Evolutionary conservation across 345 rosid species (phyloP), one percentile per base, ranked within the genome.

Genomic region (Cardamine occulta): DNA sequence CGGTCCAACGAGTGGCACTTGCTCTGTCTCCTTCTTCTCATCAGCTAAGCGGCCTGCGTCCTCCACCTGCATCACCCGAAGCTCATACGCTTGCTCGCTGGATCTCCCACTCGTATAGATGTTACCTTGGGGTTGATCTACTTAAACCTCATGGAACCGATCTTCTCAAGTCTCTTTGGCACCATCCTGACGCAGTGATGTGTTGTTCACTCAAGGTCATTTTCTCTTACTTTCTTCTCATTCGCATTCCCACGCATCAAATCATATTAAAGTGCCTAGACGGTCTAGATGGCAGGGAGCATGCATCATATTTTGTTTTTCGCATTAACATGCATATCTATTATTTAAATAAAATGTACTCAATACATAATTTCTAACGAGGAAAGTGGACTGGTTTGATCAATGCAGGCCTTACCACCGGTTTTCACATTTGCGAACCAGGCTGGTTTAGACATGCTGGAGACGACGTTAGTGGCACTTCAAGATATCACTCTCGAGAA

Each of bases 381-480:
- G 31, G 56, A 42, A 53, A 70, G 23, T 64, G 55, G 39, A 49
- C 57, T 52, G 63, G 62, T 61, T 76, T 59, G 53, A 71, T 32
- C 17, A 45, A 53, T 78, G 76, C 86, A 89, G 97, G 89, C 87
- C 48, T 77, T 79, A 68, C 91, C 93, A 2, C 88, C 91, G 3
- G 84, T 86, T 47, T 91, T 91, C 74, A 91, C 92, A 21, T 91
- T 91, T 77, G 86, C 96, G 19, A 95, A 95, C 79, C 99, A 95
- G 72, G 98, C 97, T 48, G 97, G 99, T 52, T 91, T 95, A 26
- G 98, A 95, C 88, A 93, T 95, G 99, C 87, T 95, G 21, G 99
- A 95, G 86, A 95, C 99, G 48, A 93, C 97, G 3, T 76, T 91
- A 74, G 85, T 89, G 6, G 82, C 95, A 1, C 91, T 91, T 81